Evolutionary conservation across 2,329 filamentous ascomycete species (phyloP).

Genomic region (Aspergillus fijiensis): DNA sequence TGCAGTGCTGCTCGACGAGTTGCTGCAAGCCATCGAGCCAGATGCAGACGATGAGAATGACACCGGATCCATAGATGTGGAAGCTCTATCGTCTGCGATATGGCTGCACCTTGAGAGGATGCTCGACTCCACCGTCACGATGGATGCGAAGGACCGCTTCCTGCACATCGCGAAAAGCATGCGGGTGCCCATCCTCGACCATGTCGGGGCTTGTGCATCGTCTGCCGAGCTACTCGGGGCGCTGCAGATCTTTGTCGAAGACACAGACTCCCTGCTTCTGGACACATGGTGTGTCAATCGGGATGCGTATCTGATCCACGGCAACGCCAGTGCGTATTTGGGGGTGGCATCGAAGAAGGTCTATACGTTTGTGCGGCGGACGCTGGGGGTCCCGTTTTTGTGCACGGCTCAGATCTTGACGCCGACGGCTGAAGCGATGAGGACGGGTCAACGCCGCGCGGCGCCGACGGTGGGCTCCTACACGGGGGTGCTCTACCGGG

Average conservation of each 20-base stretch:
- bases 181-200: not conserved
- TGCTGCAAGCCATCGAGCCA: not conserved
- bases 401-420: not conserved
- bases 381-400: not conserved
- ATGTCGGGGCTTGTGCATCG: not conserved
- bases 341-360: not conserved
- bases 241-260: not conserved
- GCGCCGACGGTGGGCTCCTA: not conserved
- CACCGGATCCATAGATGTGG: not conserved
- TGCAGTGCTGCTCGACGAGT: not conserved
- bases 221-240: not conserved
- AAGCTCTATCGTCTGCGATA: not conserved
- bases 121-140: not conserved
- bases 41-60: not conserved
- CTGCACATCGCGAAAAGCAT: not conserved
- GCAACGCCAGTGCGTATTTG: not conserved
- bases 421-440: not conserved
- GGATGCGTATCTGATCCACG: not conserved
- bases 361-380: slow-evolving; percentile 1
- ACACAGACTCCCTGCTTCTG: not conserved
- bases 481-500: not conserved
- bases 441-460: not conserved
- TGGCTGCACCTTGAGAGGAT: not conserved
- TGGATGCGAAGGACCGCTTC: not conserved
- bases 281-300: not conserved